A percentile compares a stretch with the other conserved stretches of the same genome.
phyloP scores from a whole-genome alignment of 164 flowering plant species.

The Aristolochia fimbriata region DNA sequence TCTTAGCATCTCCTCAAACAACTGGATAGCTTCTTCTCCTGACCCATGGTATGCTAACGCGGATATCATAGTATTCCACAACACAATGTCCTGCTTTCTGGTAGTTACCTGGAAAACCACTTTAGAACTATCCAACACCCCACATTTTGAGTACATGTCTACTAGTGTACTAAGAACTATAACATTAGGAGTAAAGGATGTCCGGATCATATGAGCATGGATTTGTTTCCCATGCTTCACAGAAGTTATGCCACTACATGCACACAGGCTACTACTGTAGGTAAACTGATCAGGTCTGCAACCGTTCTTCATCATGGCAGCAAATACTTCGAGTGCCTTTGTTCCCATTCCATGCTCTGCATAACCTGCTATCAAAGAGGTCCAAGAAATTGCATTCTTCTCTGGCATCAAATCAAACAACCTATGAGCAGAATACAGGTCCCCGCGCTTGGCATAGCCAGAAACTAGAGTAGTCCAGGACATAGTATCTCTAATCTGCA shows the following conservation, averaged over 20 bases:
- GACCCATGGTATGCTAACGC: slow-evolving; percentile 66
- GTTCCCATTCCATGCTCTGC: slow-evolving; percentile 37
- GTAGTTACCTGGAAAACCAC: slow-evolving; percentile 30
- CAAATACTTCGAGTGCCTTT: slow-evolving; percentile 42
- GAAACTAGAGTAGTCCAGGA: slow-evolving; percentile 73
- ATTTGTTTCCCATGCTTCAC: slow-evolving; percentile 61
- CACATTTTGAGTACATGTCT: slow-evolving; percentile 80
- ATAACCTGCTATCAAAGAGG: slow-evolving; percentile 61
- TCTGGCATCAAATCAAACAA: slow-evolving; percentile 60
- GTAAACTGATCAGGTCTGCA: slow-evolving; percentile 64
- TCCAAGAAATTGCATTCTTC: slow-evolving; percentile 68
- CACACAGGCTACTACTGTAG: slow-evolving; percentile 60
- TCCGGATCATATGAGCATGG: slow-evolving; percentile 45
- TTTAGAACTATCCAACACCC: slow-evolving; percentile 26
- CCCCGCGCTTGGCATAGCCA: slow-evolving; percentile 55
- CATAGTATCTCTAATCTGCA: slow-evolving; percentile 40
- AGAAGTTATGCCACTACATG: slow-evolving; percentile 45
- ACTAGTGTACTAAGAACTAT: slow-evolving; percentile 61
- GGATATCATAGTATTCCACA: slow-evolving; percentile 72
- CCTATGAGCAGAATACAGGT: slow-evolving; percentile 41
- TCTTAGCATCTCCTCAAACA: slow-evolving; percentile 40
- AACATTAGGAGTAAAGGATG: slow-evolving; percentile 40
- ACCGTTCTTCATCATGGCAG: slow-evolving; percentile 30
- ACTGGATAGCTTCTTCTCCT: slow-evolving; percentile 36
- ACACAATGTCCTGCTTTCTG: slow-evolving; percentile 35